These are phyloP conservation scores for Parastagonospora avenae DNA, from an alignment of 2,329 filamentous ascomycete genomes.

Conservation along the genomic window DNA sequence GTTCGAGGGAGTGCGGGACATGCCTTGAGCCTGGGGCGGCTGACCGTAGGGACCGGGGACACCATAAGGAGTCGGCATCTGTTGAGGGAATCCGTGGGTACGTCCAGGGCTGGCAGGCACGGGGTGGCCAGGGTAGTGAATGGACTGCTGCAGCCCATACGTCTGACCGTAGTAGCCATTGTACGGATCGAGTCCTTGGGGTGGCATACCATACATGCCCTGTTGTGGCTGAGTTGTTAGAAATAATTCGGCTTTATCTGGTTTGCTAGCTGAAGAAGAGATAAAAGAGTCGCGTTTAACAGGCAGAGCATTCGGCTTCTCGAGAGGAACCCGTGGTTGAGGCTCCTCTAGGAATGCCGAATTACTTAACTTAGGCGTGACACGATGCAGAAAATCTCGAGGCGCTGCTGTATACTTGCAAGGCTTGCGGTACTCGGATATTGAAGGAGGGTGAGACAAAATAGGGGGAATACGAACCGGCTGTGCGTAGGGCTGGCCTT, in stretches of 20 bases:
- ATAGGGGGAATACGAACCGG: constrained; percentile 63
- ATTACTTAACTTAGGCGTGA: constrained; percentile 9
- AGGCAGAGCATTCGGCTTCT: constrained; percentile 31
- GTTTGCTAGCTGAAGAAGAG: constrained; percentile 71
- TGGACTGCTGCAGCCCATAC: constrained; percentile 52
- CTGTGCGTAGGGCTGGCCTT: constrained; percentile 62
- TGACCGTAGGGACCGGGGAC: constrained; percentile 60
- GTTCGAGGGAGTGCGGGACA: constrained; percentile 69
- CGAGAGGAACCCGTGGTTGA: constrained; percentile 20
- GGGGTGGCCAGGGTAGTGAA: constrained; percentile 49
- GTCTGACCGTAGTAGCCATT: constrained; percentile 54
- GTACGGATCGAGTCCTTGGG: constrained; percentile 51
- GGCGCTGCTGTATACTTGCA: constrained; percentile 14
- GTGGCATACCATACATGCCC: constrained; percentile 64
- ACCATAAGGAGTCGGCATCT: constrained; percentile 50
- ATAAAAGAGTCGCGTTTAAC: constrained; percentile 58
- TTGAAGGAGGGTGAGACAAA: constrained; percentile 35
- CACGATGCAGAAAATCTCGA: constrained; percentile 17
- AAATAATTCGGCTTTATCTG: constrained; percentile 74
- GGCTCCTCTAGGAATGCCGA: constrained; percentile 20
- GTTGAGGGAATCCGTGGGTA: constrained; percentile 54
- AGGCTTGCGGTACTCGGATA: constrained; percentile 27
- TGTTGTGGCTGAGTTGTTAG: constrained; percentile 71
- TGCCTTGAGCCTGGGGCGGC: constrained; percentile 63
- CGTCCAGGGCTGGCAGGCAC: constrained; percentile 53